phyloP scores from a whole-genome alignment of 2,329 filamentous ascomycete genomes.

The Aspergillus novoparasiticus region DNA sequence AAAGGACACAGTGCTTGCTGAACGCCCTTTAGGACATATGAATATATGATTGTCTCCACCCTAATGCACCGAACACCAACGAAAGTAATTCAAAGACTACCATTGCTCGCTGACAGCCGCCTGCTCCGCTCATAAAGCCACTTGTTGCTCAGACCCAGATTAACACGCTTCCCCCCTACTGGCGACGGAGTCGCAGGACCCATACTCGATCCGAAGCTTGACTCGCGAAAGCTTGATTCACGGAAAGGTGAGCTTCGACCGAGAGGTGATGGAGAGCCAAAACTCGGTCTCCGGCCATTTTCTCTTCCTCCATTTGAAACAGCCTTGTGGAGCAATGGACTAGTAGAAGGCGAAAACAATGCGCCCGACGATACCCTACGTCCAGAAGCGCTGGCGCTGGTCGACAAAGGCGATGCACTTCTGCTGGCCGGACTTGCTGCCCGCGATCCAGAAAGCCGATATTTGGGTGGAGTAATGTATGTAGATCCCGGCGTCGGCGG shows the following conservation, averaged over 20 bases:
- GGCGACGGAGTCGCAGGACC: conserved; percentile 71
- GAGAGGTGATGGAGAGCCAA: conserved; percentile 53
- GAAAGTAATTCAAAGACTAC: conserved; percentile 30
- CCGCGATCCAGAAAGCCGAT: conserved; percentile 70
- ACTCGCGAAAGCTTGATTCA: conserved; percentile 25
- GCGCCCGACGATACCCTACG: conserved; percentile 45
- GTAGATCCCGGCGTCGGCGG: conserved; percentile 68
- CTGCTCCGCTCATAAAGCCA: conserved; percentile 87
- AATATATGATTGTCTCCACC: conserved; percentile 14
- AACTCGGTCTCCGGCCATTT: conserved; percentile 52
- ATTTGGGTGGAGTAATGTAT: conserved; percentile 85
- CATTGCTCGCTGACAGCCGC: conserved; percentile 41
- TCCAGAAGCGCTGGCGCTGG: conserved; percentile 37
- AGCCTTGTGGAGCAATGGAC: conserved; percentile 69
- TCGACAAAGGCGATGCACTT: conserved; percentile 41
- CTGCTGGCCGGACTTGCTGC: conserved; percentile 44
- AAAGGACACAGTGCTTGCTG: conserved; percentile 4
- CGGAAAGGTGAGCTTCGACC: conserved; percentile 36
- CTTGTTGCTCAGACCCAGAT: conserved; percentile 82
- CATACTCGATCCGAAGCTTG: conserved; percentile 43
- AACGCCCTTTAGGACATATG: conserved; percentile 12
- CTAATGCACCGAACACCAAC: conserved; percentile 13
- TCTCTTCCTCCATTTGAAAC: conserved; percentile 50
- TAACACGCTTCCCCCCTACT: conserved; percentile 65
- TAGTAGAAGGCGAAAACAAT: conserved; percentile 57